A percentile compares a stretch with the other conserved stretches of the same genome.
These are phyloP conservation scores for Setaria viridis DNA, from an alignment of 202 grass and related monocot genomes.

Conservation along the genomic window DNA sequence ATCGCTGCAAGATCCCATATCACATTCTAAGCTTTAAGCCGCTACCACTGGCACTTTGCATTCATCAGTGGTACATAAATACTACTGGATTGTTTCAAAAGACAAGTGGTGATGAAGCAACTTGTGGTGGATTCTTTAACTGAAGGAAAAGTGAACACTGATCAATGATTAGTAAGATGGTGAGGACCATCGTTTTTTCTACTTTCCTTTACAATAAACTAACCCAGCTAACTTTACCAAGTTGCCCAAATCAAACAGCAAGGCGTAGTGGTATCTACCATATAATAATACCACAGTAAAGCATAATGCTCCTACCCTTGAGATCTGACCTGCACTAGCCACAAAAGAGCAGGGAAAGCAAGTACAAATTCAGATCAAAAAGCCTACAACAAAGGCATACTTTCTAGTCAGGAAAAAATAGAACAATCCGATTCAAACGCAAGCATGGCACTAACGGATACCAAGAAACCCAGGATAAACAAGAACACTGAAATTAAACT, in stretches of 20 bases:
- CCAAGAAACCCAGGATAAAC: conserved; percentile 16
- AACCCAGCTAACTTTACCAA: conserved; percentile 54
- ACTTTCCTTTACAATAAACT: conserved; percentile 56
- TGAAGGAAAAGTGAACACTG: conserved; percentile 41
- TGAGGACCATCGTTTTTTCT: conserved; percentile 59
- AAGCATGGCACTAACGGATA: conserved; percentile 32
- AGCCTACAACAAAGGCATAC: conserved; percentile 34
- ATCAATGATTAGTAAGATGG: conserved; percentile 70
- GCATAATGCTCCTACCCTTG: conserved; percentile 43
- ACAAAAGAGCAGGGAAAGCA: conserved; percentile 39
- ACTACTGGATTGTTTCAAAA: conserved; percentile 41
- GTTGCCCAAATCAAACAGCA: conserved; percentile 60
- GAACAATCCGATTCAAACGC: conserved; percentile 34
- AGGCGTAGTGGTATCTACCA: conserved; percentile 51
- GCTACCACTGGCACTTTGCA: conserved; percentile 33
- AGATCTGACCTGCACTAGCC: conserved; percentile 51
- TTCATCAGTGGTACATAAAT: conserved; percentile 31
- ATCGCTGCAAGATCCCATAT: conserved; percentile 39
- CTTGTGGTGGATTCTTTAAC: conserved; percentile 49
- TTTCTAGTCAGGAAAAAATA: conserved; percentile 41
- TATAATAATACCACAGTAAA: conserved; percentile 50
- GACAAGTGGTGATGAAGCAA: conserved; percentile 34
- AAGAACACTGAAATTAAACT: conserved; percentile 18
- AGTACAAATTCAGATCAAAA: conserved; percentile 47
- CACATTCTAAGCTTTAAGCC: conserved; percentile 36